phyloP scores from a whole-genome alignment of 1,284 basidiomycete species.

The Ustilago lituana region DNA sequence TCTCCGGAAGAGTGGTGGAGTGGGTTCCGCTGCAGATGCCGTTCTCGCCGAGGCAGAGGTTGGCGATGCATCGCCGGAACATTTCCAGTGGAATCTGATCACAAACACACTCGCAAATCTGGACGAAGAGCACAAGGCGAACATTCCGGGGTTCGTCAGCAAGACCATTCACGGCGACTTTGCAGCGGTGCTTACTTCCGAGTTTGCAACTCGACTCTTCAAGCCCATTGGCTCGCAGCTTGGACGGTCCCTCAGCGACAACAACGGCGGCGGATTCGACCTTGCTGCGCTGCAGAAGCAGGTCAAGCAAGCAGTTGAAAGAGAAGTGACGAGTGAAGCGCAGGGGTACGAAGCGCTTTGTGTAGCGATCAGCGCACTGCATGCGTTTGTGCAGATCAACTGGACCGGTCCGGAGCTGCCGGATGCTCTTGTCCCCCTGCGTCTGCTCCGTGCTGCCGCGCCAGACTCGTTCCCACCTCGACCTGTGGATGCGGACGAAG shows the following conservation, averaged over 20 bases:
- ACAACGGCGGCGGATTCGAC: conserved; percentile 13
- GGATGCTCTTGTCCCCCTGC: conserved; percentile 35
- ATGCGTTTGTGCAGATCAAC: conserved; percentile 91
- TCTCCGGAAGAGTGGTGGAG: neutral
- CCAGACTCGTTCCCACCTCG: conserved; percentile 69
- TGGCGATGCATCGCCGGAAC: conserved; percentile 12
- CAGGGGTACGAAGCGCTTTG: conserved; percentile 69
- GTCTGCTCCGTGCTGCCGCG: conserved; percentile 67
- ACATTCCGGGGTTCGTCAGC: conserved; percentile 48
- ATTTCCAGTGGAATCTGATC: conserved; percentile 50
- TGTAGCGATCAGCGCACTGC: conserved; percentile 81
- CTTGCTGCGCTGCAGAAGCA: conserved; percentile 24
- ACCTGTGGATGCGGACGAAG: conserved; percentile 71
- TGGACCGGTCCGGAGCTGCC: conserved; percentile 94
- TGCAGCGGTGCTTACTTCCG: conserved; percentile 60
- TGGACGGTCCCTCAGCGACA: conserved; percentile 28
- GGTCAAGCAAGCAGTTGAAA: conserved; percentile 8
- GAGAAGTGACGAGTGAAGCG: conserved; percentile 5
- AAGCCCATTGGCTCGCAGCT: conserved; percentile 29
- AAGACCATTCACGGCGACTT: conserved; percentile 67
- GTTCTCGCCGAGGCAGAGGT: neutral
- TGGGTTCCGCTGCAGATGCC: neutral
- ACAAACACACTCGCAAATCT: conserved; percentile 34
- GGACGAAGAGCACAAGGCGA: conserved; percentile 6
- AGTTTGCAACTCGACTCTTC: conserved; percentile 58